These are phyloP conservation scores for Paecilomyces variotii DNA, from an alignment of 2,329 filamentous ascomycete species.

Conservation along the genomic window DNA sequence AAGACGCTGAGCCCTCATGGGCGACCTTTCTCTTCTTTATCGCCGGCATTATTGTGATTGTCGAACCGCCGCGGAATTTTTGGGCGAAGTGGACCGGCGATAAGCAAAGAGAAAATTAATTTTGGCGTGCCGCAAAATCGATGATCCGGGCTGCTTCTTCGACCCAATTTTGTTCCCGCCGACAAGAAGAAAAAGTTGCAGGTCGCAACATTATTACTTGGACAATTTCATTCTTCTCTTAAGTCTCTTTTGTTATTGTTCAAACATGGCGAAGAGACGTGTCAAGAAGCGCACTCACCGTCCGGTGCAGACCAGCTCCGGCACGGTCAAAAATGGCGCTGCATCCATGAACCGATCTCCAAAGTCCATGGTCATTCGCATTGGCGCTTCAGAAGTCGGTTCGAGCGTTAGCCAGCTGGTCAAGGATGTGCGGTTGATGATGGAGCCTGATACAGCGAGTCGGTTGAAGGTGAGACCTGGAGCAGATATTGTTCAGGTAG, in stretches of 20 bases:
- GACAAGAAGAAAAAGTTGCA: constrained; percentile 21
- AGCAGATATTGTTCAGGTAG: background rate
- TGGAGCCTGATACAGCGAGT: constrained; percentile 91
- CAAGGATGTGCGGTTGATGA: constrained; percentile 81
- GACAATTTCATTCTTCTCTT: background rate
- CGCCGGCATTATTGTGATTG: constrained; percentile 24
- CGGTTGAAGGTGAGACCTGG: constrained; percentile 56
- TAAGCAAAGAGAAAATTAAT: constrained; percentile 18
- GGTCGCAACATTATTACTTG: background rate
- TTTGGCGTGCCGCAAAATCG: constrained; percentile 25
- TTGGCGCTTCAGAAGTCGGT: constrained; percentile 88
- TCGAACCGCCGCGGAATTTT: constrained; percentile 2
- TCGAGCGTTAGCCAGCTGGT: constrained; percentile 86
- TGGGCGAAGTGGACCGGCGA: constrained; percentile 1
- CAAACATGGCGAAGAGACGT: constrained; percentile 65
- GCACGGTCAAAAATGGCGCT: constrained; percentile 47
- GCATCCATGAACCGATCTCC: constrained; percentile 60
- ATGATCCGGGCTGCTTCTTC: constrained; percentile 27
- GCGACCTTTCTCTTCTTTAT: constrained; percentile 35
- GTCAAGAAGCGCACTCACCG: constrained; percentile 86
- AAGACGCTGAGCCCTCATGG: constrained; percentile 12
- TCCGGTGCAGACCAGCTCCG: constrained; percentile 52
- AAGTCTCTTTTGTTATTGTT: background rate
- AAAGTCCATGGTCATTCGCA: constrained; percentile 97
- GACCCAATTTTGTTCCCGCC: constrained; percentile 25